Percentiles rank a stretch among this genome's conserved stretches.
Conservation (phyloP, 495 filamentous ascomycete genomes). For the Eremomyces bilateralis region DNA sequence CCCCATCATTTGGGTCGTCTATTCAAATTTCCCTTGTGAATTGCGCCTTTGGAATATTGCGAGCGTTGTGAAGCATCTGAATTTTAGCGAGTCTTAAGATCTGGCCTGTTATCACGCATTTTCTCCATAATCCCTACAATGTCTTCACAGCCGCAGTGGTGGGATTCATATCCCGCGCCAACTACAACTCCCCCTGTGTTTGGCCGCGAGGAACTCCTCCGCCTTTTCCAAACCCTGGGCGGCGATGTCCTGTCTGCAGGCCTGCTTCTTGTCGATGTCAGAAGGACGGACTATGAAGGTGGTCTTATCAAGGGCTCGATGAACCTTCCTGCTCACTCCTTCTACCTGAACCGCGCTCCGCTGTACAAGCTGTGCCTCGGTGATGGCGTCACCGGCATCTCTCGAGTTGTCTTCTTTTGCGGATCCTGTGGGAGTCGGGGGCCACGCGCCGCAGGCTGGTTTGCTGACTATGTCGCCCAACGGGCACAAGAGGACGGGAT, state of each 20-base stretch:
- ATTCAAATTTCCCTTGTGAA: too few species aligned
- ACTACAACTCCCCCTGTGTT: not conserved
- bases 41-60: too few species aligned
- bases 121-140: not conserved
- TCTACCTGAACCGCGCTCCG: constrained; percentile 20
- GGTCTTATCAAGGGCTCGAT: constrained; percentile 24
- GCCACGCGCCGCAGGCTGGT: constrained; percentile 26
- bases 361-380: constrained; percentile 22
- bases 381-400: constrained; percentile 16
- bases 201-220: not conserved
- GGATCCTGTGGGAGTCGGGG: constrained; percentile 24
- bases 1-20: too few species aligned
- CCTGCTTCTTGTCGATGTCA: constrained; percentile 15
- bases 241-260: not conserved
- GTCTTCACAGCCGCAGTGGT: not conserved
- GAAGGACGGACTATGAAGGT: constrained; percentile 23
- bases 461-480: constrained; percentile 20
- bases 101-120: too few species aligned
- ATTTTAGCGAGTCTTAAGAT: too few species aligned
- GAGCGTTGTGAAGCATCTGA: too few species aligned
- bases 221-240: not conserved
- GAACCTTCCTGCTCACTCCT: constrained; percentile 28
- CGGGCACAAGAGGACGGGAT: constrained; percentile 13
- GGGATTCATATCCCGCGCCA: not conserved
- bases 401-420: constrained; percentile 27